These are phyloP conservation scores for Singerocomus inundabilis DNA, from an alignment of 1,284 basidiomycete genomes.

Conservation along the genomic window DNA sequence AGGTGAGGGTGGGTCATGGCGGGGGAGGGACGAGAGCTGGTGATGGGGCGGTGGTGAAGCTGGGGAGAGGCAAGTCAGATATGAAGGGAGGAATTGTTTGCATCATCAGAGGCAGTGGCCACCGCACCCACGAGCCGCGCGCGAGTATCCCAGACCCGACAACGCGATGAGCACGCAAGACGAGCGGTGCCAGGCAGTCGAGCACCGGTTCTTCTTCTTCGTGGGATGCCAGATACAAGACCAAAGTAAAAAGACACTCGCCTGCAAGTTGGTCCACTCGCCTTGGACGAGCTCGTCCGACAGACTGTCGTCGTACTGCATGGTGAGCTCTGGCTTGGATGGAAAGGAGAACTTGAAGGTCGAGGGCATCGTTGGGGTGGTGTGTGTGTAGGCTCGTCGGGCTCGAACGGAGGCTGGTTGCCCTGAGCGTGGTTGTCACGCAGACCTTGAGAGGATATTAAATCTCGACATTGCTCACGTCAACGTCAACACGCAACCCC, in stretches of 20 bases:
- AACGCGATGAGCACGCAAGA: background rate
- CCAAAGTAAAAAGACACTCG: slow-evolving; percentile 8
- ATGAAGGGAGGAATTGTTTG: background rate
- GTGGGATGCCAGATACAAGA: slow-evolving; percentile 12
- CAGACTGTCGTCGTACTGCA: background rate
- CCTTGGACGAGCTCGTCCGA: slow-evolving; percentile 20
- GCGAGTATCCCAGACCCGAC: background rate
- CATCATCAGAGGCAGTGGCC: slow-evolving; percentile 26
- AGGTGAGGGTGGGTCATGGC: too few relatives aligned
- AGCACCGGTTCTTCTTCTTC: background rate
- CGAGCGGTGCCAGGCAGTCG: background rate
- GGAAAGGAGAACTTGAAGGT: slow-evolving; percentile 11
- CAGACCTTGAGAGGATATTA: background rate
- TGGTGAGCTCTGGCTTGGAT: background rate
- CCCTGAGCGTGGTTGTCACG: slow-evolving; percentile 3
- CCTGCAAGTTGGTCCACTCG: slow-evolving; percentile 21
- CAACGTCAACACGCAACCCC: slow-evolving; percentile 8
- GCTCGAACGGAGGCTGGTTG: background rate
- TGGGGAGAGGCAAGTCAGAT: slow-evolving; percentile 16
- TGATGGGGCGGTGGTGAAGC: slow-evolving; percentile 13
- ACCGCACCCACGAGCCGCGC: background rate
- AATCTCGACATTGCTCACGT: slow-evolving; percentile 6
- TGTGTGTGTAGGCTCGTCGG: too few relatives aligned
- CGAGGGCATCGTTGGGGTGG: background rate
- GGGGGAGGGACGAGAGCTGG: background rate